Conservation (phyloP, 352 stramenopile genomes). For the Globisporangium cederbergense region DNA sequence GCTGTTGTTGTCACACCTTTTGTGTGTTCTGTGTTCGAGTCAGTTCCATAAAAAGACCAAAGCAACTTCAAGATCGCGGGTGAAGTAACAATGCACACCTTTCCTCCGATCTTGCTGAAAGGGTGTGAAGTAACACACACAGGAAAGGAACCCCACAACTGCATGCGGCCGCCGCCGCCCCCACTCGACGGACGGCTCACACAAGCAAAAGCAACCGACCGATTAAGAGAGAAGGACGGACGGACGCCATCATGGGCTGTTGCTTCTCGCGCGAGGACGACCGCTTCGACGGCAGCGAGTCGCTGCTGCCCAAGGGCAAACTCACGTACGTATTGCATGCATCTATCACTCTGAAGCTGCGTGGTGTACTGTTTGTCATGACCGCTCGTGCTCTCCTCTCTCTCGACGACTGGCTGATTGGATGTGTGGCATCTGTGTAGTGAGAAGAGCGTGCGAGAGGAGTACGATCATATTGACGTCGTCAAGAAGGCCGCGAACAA, state of each 20-base stretch:
- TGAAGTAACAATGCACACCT: constrained; percentile 6
- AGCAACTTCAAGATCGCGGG: not conserved
- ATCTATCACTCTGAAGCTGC: no score
- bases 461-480: constrained; percentile 24
- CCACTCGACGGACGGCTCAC: no score
- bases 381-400: no score
- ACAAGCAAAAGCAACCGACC: constrained; percentile 1
- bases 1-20: no score
- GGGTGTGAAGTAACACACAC: constrained; percentile 9
- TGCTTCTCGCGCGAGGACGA: constrained; percentile 69
- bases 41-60: no score
- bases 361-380: no score
- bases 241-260: constrained; percentile 63
- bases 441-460: constrained; percentile 22
- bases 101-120: constrained; percentile 9
- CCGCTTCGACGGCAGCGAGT: constrained; percentile 46
- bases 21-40: no score
- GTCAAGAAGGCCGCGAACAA: constrained; percentile 27
- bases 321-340: constrained; percentile 16
- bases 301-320: constrained; percentile 53
- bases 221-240: not conserved
- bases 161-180: no score
- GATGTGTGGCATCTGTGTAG: constrained; percentile 4
- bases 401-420: no score
- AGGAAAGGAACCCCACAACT: not conserved